These are phyloP conservation scores for Nannochloris sp. DNA, from an alignment of 139 green algal genomes.

Conservation along the genomic window DNA sequence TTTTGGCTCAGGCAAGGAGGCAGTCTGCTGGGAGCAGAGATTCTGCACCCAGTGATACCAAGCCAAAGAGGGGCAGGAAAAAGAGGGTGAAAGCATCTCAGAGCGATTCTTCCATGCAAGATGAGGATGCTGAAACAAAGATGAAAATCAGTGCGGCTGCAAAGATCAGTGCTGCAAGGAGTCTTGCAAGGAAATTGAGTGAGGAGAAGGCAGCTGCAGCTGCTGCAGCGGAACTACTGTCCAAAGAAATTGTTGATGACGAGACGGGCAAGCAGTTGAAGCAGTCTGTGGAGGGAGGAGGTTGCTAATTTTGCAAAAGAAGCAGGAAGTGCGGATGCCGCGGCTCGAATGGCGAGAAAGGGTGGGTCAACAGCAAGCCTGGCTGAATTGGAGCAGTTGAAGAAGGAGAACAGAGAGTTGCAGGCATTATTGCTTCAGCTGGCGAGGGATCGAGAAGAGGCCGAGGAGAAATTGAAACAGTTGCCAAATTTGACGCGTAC, in stretches of 20 bases:
- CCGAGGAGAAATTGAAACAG: constrained; percentile 22
- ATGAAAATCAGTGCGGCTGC: constrained; percentile 28
- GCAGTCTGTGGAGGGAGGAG: constrained; percentile 18
- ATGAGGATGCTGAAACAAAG: neutral
- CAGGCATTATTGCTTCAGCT: constrained; percentile 56
- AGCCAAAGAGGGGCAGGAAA: no score
- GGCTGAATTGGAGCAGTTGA: constrained; percentile 36
- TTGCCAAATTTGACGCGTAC: constrained; percentile 14
- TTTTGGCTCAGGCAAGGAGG: no score
- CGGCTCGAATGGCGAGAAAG: constrained; percentile 28
- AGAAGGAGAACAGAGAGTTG: constrained; percentile 65
- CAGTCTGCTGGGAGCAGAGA: no score
- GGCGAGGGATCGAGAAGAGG: constrained; percentile 47
- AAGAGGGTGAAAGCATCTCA: no score
- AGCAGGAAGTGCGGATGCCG: constrained; percentile 30
- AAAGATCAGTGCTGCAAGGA: constrained; percentile 52
- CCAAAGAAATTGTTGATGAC: constrained; percentile 13
- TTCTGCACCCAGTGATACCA: no score
- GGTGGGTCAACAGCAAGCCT: constrained; percentile 4
- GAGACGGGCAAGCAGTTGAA: constrained; percentile 19
- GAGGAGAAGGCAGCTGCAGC: constrained; percentile 68
- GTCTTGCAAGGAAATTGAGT: constrained; percentile 63
- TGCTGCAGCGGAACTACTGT: constrained; percentile 25
- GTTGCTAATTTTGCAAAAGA: constrained; percentile 31
- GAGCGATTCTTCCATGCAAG: no score